Percentiles rank a stretch among this genome's conserved stretches.
These are phyloP conservation scores for Coprinellus micaceus DNA, from an alignment of 768 basidiomycete species.

Conservation along the genomic window DNA sequence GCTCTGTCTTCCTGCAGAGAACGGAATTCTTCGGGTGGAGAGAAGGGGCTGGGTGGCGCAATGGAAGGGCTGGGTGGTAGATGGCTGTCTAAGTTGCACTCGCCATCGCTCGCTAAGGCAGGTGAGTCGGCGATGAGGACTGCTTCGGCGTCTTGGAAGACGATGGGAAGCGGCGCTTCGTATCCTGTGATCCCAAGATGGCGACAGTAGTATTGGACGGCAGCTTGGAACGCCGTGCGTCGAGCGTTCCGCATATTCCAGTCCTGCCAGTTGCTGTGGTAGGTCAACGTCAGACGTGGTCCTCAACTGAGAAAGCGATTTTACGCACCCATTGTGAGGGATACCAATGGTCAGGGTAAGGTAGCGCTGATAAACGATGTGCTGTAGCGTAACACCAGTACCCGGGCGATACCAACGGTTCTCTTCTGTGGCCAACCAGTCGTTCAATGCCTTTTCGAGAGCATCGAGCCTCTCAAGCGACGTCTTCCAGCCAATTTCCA, in stretches of 20 bases:
- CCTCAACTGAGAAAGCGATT: background rate
- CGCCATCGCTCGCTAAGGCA: background rate
- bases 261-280: slow-evolving; percentile 31
- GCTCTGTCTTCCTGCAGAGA: slow-evolving; percentile 17
- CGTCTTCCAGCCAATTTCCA: slow-evolving; percentile 76
- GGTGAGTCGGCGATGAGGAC: slow-evolving; percentile 12
- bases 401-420: slow-evolving; percentile 75
- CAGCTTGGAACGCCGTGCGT: slow-evolving; percentile 77
- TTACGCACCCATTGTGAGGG: slow-evolving; percentile 44
- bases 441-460: slow-evolving; percentile 62
- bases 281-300: background rate
- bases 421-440: slow-evolving; percentile 76
- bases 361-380: slow-evolving; percentile 62
- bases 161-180: slow-evolving; percentile 60
- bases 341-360: slow-evolving; percentile 69
- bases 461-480: slow-evolving; percentile 68
- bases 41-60: too few relatives aligned
- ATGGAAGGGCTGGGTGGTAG: too few relatives aligned
- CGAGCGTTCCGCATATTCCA: slow-evolving; percentile 62
- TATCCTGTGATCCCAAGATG: slow-evolving; percentile 63
- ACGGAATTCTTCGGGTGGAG: too few relatives aligned
- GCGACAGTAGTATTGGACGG: slow-evolving; percentile 67
- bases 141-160: slow-evolving; percentile 36
- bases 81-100: background rate
- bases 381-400: slow-evolving; percentile 59